Evolutionary conservation across 1,284 basidiomycete genomes (phyloP).

Genomic region (Puccinia brachypodii): DNA sequence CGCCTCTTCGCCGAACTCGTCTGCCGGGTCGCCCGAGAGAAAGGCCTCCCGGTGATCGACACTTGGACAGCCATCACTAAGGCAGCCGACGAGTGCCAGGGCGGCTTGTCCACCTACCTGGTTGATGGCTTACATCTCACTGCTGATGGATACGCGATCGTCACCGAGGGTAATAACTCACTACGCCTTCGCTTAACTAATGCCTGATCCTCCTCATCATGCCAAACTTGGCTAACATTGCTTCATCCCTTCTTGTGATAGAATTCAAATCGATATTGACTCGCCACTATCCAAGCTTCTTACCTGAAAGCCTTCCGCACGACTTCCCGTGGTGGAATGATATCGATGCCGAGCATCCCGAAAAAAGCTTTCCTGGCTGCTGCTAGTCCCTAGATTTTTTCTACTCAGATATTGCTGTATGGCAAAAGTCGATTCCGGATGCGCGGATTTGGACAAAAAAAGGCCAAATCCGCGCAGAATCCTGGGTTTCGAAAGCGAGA

Average conservation of each 20-base stretch:
- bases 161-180: constrained; percentile 28
- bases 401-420: neutral
- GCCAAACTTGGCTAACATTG: neutral
- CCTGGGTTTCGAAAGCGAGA: neutral
- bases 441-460: no score
- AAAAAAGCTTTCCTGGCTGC: constrained; percentile 31
- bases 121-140: constrained; percentile 48
- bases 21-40: constrained; percentile 24
- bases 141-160: constrained; percentile 38
- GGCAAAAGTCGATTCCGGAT: no score
- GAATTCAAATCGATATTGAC: constrained; percentile 26
- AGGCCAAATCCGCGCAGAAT: no score
- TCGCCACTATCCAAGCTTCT: constrained; percentile 23
- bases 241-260: neutral
- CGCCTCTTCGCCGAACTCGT: constrained; percentile 33
- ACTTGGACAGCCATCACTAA: constrained; percentile 45
- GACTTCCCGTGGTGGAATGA: constrained; percentile 46
- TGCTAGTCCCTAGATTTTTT: neutral
- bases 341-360: constrained; percentile 34
- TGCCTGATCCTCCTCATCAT: neutral
- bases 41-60: constrained; percentile 44
- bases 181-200: neutral
- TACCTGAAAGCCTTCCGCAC: constrained; percentile 34
- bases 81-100: constrained; percentile 15
- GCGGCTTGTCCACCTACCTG: constrained; percentile 26